Conservation (phyloP, 257 asterid species). For the Primulina eburnea region DNA sequence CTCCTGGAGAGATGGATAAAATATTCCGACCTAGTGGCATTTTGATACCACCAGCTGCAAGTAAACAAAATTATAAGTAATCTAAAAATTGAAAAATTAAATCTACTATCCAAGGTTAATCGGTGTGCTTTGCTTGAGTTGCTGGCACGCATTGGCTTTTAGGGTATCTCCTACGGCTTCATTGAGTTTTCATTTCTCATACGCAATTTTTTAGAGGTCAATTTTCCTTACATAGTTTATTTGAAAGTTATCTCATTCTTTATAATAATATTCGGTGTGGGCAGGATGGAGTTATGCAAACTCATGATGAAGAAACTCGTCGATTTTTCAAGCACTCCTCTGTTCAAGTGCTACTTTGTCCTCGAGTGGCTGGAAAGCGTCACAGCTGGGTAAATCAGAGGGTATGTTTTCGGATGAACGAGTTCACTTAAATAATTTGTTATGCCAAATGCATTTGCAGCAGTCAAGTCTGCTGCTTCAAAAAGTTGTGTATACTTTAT, state of each 20-base stretch:
- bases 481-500: neutral
- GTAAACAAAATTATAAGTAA: neutral
- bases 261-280: slow-evolving; percentile 5
- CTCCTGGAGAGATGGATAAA: neutral
- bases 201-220: neutral
- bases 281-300: slow-evolving; percentile 97
- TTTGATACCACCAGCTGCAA: neutral
- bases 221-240: slow-evolving; percentile 16
- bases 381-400: slow-evolving; percentile 92
- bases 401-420: slow-evolving; percentile 47
- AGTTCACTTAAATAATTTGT: slow-evolving; percentile 12
- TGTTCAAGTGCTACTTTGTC: slow-evolving; percentile 91
- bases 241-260: neutral
- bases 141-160: slow-evolving; percentile 1
- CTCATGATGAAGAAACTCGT: slow-evolving; percentile 98
- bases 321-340: slow-evolving; percentile 89
- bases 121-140: neutral
- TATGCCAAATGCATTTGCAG: neutral
- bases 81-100: neutral
- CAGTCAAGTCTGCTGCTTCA: slow-evolving; percentile 10
- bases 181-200: neutral
- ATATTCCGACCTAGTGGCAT: neutral
- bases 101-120: neutral
- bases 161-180: neutral
- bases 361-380: slow-evolving; percentile 95